phyloP scores from a whole-genome alignment of 805 yeast genomes.

The Kodamaea leandrae region DNA sequence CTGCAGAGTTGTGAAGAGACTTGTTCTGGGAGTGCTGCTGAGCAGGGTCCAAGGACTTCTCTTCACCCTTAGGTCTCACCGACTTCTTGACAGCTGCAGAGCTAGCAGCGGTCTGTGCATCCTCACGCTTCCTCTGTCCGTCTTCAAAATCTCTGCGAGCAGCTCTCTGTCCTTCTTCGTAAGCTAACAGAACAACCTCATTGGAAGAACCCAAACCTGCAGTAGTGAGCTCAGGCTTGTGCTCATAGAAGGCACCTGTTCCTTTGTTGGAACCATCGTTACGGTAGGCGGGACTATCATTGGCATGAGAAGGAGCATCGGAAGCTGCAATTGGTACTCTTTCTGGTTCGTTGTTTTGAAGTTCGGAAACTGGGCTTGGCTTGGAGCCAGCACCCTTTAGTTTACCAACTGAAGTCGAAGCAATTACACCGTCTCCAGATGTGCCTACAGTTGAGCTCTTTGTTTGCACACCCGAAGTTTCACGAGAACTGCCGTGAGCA shows the following conservation, averaged over 20 bases:
- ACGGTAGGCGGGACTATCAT: constrained; percentile 10
- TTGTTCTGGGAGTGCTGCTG: constrained; percentile 29
- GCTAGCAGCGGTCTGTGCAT: constrained; percentile 6
- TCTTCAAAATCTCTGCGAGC: constrained; percentile 15
- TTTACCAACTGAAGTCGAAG: constrained; percentile 13
- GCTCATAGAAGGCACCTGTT: background rate
- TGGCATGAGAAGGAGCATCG: constrained; percentile 9
- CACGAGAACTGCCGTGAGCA: background rate
- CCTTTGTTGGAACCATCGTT: constrained; percentile 23
- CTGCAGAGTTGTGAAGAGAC: constrained; percentile 27
- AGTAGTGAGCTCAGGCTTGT: background rate
- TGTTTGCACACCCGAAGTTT: background rate
- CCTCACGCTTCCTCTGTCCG: constrained; percentile 14
- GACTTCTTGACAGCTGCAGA: background rate
- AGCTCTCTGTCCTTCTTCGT: constrained; percentile 17
- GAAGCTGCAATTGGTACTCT: constrained; percentile 2
- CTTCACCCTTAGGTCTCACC: constrained; percentile 1
- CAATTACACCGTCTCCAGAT: constrained; percentile 6
- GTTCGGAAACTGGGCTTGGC: background rate
- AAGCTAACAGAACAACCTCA: constrained; percentile 3
- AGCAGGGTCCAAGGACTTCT: constrained; percentile 19
- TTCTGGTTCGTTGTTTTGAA: background rate
- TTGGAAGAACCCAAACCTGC: background rate
- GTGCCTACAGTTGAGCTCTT: background rate
- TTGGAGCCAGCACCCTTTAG: constrained; percentile 2